Percentiles rank a stretch among this genome's conserved stretches.
Conservation (phyloP, 352 stramenopile species). For the Saprolegnia diclina region DNA sequence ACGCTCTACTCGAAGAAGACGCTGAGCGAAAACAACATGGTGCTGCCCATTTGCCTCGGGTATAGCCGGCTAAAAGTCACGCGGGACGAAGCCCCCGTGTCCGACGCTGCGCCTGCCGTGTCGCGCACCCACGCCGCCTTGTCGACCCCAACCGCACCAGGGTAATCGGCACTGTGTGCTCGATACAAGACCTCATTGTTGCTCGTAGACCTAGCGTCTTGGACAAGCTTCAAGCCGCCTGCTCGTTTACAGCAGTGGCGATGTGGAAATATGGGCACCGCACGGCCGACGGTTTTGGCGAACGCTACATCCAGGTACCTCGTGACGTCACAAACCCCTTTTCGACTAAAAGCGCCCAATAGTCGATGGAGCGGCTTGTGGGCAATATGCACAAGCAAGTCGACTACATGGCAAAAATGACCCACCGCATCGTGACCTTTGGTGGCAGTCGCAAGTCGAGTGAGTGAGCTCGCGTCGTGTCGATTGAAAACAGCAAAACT, state of each 20-base stretch:
- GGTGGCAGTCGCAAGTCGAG: neutral
- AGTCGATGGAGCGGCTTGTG: slow-evolving; percentile 21
- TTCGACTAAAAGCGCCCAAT: neutral
- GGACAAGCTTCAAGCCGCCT: slow-evolving; percentile 7
- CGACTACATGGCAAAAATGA: slow-evolving; percentile 13
- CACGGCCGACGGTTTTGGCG: slow-evolving; percentile 6
- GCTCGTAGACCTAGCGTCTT: slow-evolving; percentile 1
- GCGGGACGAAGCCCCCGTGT: neutral
- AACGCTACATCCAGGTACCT: slow-evolving; percentile 20
- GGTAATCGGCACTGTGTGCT: neutral
- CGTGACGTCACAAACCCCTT: neutral
- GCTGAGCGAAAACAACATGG: neutral
- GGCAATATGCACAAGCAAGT: slow-evolving; percentile 24
- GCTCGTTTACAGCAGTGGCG: slow-evolving; percentile 7
- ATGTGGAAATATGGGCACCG: slow-evolving; percentile 23
- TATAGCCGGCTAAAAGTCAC: slow-evolving; percentile 3
- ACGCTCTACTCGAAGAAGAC: slow-evolving; percentile 21
- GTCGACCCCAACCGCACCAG: neutral
- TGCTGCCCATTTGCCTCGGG: slow-evolving; percentile 20
- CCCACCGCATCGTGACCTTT: slow-evolving; percentile 17
- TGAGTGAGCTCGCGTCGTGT: neutral
- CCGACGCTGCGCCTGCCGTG: neutral
- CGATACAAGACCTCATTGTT: neutral
- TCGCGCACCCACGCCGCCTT: neutral
- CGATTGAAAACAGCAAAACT: too few species aligned